Percentiles rank a stretch among this genome's conserved stretches.
phyloP scores from a whole-genome alignment of 768 basidiomycete species.

The Antrodiella citrinella region DNA sequence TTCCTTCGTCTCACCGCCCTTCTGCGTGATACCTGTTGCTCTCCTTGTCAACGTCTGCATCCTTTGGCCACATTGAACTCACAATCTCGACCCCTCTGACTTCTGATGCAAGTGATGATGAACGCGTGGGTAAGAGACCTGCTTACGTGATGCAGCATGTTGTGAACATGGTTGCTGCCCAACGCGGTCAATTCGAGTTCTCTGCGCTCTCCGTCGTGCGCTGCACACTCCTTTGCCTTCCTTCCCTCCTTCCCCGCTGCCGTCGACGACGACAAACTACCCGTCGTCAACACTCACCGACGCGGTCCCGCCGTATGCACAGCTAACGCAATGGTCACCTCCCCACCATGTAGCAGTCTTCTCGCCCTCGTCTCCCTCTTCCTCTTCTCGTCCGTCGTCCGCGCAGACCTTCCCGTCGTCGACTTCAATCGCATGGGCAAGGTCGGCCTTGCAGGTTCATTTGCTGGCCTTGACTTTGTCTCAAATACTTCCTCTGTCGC shows the following conservation, averaged over 20 bases:
- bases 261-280: not conserved
- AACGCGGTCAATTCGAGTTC: not conserved
- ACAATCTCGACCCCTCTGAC: not conserved
- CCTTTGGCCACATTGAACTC: too few species aligned
- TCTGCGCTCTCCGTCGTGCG: not conserved
- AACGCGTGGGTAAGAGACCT: not conserved
- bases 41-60: too few species aligned
- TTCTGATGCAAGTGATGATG: not conserved
- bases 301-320: not conserved
- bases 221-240: not conserved
- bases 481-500: conserved; percentile 33
- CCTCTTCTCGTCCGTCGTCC: not conserved
- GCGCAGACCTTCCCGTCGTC: conserved; percentile 22
- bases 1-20: too few species aligned
- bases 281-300: not conserved
- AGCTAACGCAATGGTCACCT: not conserved
- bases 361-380: not conserved
- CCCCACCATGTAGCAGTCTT: not conserved
- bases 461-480: conserved; percentile 79
- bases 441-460: conserved; percentile 83
- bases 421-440: conserved; percentile 60
- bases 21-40: too few species aligned
- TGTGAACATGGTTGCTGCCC: not conserved
- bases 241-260: not conserved
- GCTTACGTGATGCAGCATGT: not conserved